Conservation (phyloP, 202 grass and related monocot genomes). For the Cymbopogon flexuosus region DNA sequence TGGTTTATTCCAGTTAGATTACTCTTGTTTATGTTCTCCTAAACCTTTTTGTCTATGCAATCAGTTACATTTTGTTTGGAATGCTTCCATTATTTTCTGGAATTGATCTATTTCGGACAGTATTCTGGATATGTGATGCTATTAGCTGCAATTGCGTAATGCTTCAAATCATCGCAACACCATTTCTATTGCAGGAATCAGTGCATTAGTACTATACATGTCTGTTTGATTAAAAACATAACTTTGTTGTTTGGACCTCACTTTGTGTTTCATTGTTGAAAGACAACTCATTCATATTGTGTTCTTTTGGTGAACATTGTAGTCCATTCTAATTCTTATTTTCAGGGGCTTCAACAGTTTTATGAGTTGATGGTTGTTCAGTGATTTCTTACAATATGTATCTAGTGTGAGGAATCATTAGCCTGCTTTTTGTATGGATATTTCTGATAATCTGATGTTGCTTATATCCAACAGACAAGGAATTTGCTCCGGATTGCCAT, state of each 20-base stretch:
- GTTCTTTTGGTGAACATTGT: neutral
- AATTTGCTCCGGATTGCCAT: constrained; percentile 96
- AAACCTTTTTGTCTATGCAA: neutral
- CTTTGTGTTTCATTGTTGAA: neutral
- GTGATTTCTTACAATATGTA: neutral
- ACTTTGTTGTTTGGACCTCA: neutral
- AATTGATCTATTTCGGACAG: neutral
- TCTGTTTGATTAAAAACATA: neutral
- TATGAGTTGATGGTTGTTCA: constrained; percentile 3
- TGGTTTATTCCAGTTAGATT: constrained; percentile 15
- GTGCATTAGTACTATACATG: neutral
- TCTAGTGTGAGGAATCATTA: neutral
- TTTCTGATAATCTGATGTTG: constrained; percentile 19
- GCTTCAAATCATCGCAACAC: neutral
- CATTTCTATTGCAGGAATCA: neutral
- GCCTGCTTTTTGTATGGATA: neutral
- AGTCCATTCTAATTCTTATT: neutral
- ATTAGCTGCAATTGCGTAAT: neutral
- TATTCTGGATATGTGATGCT: neutral
- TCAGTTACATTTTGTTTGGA: neutral
- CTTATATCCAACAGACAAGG: constrained; percentile 65
- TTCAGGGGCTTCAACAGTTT: neutral
- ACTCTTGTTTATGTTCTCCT: neutral
- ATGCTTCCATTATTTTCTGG: neutral
- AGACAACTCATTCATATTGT: neutral